Evolutionary conservation across 2,329 filamentous ascomycete genomes (phyloP), one percentile per base, ranked within the genome.

Genomic region (Talaromyces sp.): DNA sequence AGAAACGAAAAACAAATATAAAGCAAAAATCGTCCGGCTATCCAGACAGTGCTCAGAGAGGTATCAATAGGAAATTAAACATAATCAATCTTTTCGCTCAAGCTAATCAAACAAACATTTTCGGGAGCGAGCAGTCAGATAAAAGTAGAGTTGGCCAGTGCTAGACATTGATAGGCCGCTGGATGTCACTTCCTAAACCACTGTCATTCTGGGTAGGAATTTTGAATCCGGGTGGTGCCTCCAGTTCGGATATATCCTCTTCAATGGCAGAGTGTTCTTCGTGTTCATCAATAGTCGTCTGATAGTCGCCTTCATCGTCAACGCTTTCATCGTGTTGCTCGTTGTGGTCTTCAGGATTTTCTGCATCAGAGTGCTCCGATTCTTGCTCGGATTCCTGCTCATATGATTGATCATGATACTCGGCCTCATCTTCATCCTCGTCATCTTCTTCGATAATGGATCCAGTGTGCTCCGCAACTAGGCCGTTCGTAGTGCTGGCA

Each of bases 401-500:
- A 60, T 63, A 36, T 29, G 67, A 64, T n/a, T 29, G 29, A 29
- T 70, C 80, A 80, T 53, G 34, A 25, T 34, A 54, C 60, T 29
- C 54, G 7, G 8, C 31, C 47, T 58, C 45, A 72, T 75, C 71
- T 73, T 77, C 73, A 3, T 71, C 71, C 31, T 64, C 68, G 27
- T 72, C 67, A n/a, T 69, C 65, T 7, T 67, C 68, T 22, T 72
- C 73, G 22, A 70, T 66, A 69, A 67, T 68, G 47, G 59, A 70
- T 47, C 65, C 67, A 45, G 68, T 70, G n/a, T 72, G 74, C 10
- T 73, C 72, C 13, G 74, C 73, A 29, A 75, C 67, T 5, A 73
- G 70, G 1, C 72, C 75, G 54, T 75, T 75, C n/a, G 75, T 76
- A 40, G 77, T 77, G 68, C 79, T 79, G 58, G 76, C 74, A 65